A percentile compares a stretch with the other conserved stretches of the same genome.
Conservation (phyloP, 2,329 filamentous ascomycete genomes). For the Microsporum ferrugineum region DNA sequence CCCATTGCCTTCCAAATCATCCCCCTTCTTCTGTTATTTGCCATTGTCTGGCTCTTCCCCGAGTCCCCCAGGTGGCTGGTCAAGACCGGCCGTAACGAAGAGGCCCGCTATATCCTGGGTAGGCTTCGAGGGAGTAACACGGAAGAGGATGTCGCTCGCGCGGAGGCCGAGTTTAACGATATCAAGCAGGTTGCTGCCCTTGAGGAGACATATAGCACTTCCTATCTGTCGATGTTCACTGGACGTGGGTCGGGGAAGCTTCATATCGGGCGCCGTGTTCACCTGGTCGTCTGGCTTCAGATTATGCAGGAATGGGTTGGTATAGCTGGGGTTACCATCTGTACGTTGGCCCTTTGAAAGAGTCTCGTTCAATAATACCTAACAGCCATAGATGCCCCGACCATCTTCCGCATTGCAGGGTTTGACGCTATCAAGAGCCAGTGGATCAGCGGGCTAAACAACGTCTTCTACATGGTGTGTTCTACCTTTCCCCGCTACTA, state of each 20-base stretch:
- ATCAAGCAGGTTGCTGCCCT: constrained; percentile 53
- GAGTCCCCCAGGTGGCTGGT: constrained; percentile 49
- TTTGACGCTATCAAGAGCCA: constrained; percentile 50
- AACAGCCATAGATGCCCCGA: constrained; percentile 30
- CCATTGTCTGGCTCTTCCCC: constrained; percentile 53
- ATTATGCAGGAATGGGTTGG: constrained; percentile 61
- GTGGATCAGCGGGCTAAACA: constrained; percentile 51
- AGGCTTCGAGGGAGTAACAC: constrained; percentile 50
- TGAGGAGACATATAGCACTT: constrained; percentile 47
- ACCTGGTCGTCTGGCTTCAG: constrained; percentile 60
- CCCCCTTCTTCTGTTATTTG: constrained; percentile 48
- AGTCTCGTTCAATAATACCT: neutral
- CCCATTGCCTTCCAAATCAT: constrained; percentile 59
- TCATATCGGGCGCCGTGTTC: constrained; percentile 55
- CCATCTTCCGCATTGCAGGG: constrained; percentile 56
- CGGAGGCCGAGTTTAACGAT: constrained; percentile 55
- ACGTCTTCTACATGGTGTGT: constrained; percentile 45
- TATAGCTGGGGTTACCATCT: constrained; percentile 58
- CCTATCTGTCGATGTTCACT: constrained; percentile 56
- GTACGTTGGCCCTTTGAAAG: constrained; percentile 18
- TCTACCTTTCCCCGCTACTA: neutral
- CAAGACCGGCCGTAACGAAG: constrained; percentile 54
- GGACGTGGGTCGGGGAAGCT: constrained; percentile 54
- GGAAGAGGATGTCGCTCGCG: constrained; percentile 25
- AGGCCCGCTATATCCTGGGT: constrained; percentile 54